A percentile compares a stretch with the other conserved stretches of the same genome.
These are phyloP conservation scores for Cornus florida DNA, from an alignment of 148 eudicot species.

Conservation along the genomic window DNA sequence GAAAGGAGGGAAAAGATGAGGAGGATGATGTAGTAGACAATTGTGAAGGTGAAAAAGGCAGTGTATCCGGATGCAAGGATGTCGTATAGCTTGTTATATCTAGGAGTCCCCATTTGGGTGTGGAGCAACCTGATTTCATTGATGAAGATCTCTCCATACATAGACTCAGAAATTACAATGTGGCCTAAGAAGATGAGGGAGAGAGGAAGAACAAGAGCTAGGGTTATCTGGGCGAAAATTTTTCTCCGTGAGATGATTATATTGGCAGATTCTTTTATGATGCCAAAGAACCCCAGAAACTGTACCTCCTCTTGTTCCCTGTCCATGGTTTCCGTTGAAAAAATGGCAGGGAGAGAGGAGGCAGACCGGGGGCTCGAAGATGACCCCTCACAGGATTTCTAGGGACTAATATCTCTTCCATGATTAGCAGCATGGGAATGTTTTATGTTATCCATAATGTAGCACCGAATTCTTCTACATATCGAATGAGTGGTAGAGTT, in stretches of 20 bases:
- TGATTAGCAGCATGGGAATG: not conserved
- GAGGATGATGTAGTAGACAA: conserved; percentile 16
- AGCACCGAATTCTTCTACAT: not conserved
- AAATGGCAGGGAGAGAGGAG: not conserved
- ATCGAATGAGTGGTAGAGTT: not conserved
- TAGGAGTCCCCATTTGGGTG: not conserved
- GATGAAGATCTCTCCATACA: not conserved
- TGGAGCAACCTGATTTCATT: not conserved
- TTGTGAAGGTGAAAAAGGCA: not conserved
- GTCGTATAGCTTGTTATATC: not conserved
- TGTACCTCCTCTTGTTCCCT: not conserved
- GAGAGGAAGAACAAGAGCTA: not conserved
- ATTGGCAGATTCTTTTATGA: not conserved
- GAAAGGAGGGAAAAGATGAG: conserved; percentile 39
- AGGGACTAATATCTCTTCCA: too few species aligned
- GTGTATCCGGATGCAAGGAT: not conserved
- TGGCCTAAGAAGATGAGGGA: not conserved
- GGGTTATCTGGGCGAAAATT: not conserved
- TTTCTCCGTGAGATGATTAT: not conserved
- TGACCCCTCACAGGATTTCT: not conserved
- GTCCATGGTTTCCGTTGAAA: not conserved
- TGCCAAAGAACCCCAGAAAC: not conserved
- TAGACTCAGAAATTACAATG: not conserved
- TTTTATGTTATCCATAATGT: not conserved
- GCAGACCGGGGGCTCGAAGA: too few species aligned